Conservation (phyloP, 1,284 basidiomycete genomes). For the Cryptococcus sp. region DNA sequence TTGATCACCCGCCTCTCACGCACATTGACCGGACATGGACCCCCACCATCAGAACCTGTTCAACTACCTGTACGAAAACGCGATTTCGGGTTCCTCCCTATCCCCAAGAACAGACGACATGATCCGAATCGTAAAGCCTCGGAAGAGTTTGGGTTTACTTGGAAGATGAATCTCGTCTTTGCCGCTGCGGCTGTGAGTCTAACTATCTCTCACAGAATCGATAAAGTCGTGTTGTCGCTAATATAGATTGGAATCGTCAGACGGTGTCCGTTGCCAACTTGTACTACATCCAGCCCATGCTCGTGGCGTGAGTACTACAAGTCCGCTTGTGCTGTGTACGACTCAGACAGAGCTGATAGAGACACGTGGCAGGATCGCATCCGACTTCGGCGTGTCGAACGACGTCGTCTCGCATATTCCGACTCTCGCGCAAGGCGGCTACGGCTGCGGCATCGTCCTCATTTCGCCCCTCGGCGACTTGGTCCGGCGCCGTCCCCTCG, state of each 20-base stretch:
- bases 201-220: neutral
- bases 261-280: conserved; percentile 58
- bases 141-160: conserved; percentile 58
- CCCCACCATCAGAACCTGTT: no score
- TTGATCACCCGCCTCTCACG: no score
- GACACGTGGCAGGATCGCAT: conserved; percentile 24
- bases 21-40: no score
- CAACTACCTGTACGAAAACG: conserved; percentile 22
- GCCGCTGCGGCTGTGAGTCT: conserved; percentile 68
- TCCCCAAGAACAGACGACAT: conserved; percentile 64
- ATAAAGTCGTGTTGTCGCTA: neutral
- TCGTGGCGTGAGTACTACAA: conserved; percentile 56
- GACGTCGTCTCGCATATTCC: conserved; percentile 62
- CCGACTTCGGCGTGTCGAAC: conserved; percentile 62
- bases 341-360: no score
- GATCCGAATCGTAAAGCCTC: conserved; percentile 52
- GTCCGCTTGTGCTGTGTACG: neutral
- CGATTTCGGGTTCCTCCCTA: conserved; percentile 61
- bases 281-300: conserved; percentile 69
- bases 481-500: conserved; percentile 61
- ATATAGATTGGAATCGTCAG: conserved; percentile 8
- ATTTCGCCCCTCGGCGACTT: conserved; percentile 69
- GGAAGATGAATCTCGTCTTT: conserved; percentile 64
- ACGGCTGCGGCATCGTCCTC: conserved; percentile 60
- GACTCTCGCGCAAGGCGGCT: conserved; percentile 59